Evolutionary conservation across 495 filamentous ascomycete species (phyloP).

Genomic region (Viridothelium virens): DNA sequence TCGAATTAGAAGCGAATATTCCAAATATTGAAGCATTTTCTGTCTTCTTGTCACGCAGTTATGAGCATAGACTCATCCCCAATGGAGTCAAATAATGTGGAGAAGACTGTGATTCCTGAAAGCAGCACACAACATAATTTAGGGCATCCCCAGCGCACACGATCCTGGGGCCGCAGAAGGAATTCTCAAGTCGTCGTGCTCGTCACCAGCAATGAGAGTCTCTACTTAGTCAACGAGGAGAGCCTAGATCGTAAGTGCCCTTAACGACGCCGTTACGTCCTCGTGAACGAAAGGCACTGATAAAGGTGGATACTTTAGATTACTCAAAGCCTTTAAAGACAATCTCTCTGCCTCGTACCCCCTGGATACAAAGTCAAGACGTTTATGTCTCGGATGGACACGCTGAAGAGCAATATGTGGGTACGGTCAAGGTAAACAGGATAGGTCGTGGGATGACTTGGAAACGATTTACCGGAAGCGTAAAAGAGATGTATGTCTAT

Average conservation of each 20-base stretch:
- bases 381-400: neutral
- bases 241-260: slow-evolving; percentile 3
- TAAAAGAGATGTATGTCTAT: slow-evolving; percentile 10
- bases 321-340: slow-evolving; percentile 2
- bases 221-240: neutral
- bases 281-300: too few species aligned
- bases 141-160: neutral
- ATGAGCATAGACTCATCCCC: neutral
- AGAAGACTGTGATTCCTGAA: neutral
- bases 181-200: slow-evolving; percentile 6
- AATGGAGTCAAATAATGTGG: neutral
- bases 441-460: slow-evolving; percentile 8
- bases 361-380: slow-evolving; percentile 2
- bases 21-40: too few species aligned
- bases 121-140: neutral
- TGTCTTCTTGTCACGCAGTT: neutral
- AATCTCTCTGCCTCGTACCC: neutral
- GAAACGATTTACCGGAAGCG: neutral
- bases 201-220: neutral
- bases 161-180: neutral
- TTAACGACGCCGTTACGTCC: too few species aligned
- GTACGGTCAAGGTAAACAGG: slow-evolving; percentile 2
- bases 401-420: slow-evolving; percentile 3
- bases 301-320: neutral
- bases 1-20: too few species aligned